phyloP scores from a whole-genome alignment of 176 grass and related monocot genomes.

The Lolium rigidum region DNA sequence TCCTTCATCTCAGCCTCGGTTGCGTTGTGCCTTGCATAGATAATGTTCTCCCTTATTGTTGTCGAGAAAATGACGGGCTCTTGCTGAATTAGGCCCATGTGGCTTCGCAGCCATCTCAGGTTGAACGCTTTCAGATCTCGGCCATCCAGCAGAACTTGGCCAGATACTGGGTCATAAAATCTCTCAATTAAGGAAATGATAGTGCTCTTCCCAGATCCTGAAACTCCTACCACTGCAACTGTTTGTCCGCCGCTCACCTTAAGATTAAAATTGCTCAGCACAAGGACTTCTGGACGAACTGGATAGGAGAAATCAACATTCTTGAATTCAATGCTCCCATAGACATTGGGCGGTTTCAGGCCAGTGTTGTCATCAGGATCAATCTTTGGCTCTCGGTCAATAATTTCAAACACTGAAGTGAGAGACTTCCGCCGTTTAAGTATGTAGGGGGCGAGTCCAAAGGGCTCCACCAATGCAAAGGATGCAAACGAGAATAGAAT shows the following conservation, averaged over 20 bases:
- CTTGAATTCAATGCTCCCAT: conserved; percentile 97
- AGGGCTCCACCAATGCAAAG: conserved; percentile 97
- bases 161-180: conserved; percentile 93
- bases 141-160: conserved; percentile 97
- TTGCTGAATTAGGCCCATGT: conserved; percentile 97
- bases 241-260: conserved; percentile 95
- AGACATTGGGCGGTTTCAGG: conserved; percentile 97
- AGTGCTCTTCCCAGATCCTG: conserved; percentile 96
- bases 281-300: conserved; percentile 81
- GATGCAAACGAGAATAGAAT: conserved; percentile 96
- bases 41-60: conserved; percentile 98
- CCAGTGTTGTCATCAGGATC: conserved; percentile 97
- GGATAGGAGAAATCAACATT: conserved; percentile 97
- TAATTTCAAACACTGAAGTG: conserved; percentile 95
- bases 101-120: conserved; percentile 93
- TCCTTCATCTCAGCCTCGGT: conserved; percentile 98
- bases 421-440: conserved; percentile 95
- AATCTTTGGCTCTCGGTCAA: conserved; percentile 93
- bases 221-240: conserved; percentile 96
- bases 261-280: conserved; percentile 97
- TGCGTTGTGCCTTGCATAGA: conserved; percentile 97
- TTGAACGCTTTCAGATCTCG: conserved; percentile 96
- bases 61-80: conserved; percentile 98
- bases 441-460: conserved; percentile 98
- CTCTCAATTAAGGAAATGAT: conserved; percentile 96